These are phyloP conservation scores for Coelastrella sp. DNA, from an alignment of 139 green algal species.

Conservation along the genomic window DNA sequence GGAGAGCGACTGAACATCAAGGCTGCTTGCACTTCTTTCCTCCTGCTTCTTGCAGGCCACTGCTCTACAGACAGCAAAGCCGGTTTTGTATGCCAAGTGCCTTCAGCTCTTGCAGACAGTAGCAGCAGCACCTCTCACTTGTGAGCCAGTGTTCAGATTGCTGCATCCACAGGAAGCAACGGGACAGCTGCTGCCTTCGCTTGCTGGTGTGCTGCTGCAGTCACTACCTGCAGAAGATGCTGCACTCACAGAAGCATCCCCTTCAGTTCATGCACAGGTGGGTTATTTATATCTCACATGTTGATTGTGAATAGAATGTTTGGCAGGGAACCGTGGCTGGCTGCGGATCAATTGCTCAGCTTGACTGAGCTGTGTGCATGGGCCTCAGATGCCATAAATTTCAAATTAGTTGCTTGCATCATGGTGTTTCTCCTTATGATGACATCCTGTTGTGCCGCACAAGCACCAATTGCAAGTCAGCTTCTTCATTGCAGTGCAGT, in stretches of 20 bases:
- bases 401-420: no score
- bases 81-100: conserved; percentile 68
- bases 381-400: no score
- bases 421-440: no score
- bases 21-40: no score
- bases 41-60: conserved; percentile 22
- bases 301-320: not conserved
- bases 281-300: not conserved
- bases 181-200: conserved; percentile 15
- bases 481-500: no score
- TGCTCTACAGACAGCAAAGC: conserved; percentile 46
- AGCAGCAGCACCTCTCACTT: conserved; percentile 41
- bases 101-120: conserved; percentile 73
- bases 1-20: no score
- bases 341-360: not conserved
- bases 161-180: not conserved
- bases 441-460: no score
- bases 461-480: no score
- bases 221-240: not conserved
- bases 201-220: conserved; percentile 21
- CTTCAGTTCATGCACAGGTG: conserved; percentile 25
- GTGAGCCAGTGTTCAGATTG: conserved; percentile 32
- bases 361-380: no score
- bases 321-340: not conserved
- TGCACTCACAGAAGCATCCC: not conserved